Evolutionary conservation across 1,284 basidiomycete genomes (phyloP), one percentile per base, ranked within the genome.

Genomic region (Fomes fomentarius): DNA sequence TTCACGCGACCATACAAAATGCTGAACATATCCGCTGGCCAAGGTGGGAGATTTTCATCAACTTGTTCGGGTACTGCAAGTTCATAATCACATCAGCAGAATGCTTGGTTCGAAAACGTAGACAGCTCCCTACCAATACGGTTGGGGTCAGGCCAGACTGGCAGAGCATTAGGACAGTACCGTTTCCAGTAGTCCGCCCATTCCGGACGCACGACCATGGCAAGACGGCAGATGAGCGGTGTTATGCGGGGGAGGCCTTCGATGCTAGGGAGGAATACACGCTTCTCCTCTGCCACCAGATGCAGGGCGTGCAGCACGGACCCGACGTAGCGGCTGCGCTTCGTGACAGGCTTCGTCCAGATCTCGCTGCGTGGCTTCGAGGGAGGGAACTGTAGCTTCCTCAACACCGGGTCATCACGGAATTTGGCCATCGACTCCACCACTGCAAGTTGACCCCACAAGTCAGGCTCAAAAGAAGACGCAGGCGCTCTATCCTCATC

Each of bases 101-200:
- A n/a, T n/a, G n/a, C n/a, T n/a, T n/a, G n/a, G n/a, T n/a, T n/a
- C n/a, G n/a, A n/a, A n/a, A n/a, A n/a, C n/a, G 31, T n/a, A 1
- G 19, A 34, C 31, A 21, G 12, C 8, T 72, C 79, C n/a, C 54
- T 63, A 84, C 85, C 67, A 50, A 74, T 69, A 28, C 66, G 70
- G 2, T 73, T 63, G 31, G 78, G 72, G 8, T 77, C 72, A 2
- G 81, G 80, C 89, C 89, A 91, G 19, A 71, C 66, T 26, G 75
- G 69, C 59, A 79, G 71, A 19, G 79, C 77, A 41, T 80, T 76
- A 0, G 92, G 91, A 63, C 84, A 82, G 25, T 93, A 72, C 7
- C 92, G 80, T 60, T 86, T 86, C 90, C 92, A 93, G 66, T 94
- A 94, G 69, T 96, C 94, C 2, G 83, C 81, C 91, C 94, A 97